Conservation (phyloP, 345 rosid species). For the Draba incana region DNA sequence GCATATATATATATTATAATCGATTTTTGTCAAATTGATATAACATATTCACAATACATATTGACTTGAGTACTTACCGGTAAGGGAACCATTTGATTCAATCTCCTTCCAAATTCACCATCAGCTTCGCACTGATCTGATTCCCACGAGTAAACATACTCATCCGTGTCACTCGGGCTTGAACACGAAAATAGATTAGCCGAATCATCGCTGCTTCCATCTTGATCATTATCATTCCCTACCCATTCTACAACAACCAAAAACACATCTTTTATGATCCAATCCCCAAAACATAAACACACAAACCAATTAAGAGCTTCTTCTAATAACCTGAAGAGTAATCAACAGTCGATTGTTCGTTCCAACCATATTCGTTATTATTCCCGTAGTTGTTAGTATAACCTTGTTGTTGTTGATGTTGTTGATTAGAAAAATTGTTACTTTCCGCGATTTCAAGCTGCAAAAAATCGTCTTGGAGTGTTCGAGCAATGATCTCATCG, state of each 20-base stretch:
- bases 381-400: constrained; percentile 44
- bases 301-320: constrained; percentile 4
- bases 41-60: background rate
- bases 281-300: background rate
- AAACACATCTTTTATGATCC: constrained; percentile 14
- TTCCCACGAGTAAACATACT: constrained; percentile 64
- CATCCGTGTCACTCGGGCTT: constrained; percentile 65
- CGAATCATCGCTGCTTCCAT: constrained; percentile 56
- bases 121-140: constrained; percentile 59
- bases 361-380: constrained; percentile 49
- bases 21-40: background rate
- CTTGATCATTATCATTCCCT: constrained; percentile 59
- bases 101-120: constrained; percentile 77
- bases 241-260: constrained; percentile 42
- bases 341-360: constrained; percentile 42
- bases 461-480: constrained; percentile 86
- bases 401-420: constrained; percentile 38
- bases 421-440: constrained; percentile 43
- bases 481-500: constrained; percentile 85
- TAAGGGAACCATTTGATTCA: constrained; percentile 79
- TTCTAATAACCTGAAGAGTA: constrained; percentile 57
- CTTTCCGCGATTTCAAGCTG: constrained; percentile 67
- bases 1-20: constrained; percentile 20
- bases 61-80: constrained; percentile 53
- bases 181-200: constrained; percentile 60